phyloP scores from a whole-genome alignment of 805 yeast species.

The Suhomyces faveliae region DNA sequence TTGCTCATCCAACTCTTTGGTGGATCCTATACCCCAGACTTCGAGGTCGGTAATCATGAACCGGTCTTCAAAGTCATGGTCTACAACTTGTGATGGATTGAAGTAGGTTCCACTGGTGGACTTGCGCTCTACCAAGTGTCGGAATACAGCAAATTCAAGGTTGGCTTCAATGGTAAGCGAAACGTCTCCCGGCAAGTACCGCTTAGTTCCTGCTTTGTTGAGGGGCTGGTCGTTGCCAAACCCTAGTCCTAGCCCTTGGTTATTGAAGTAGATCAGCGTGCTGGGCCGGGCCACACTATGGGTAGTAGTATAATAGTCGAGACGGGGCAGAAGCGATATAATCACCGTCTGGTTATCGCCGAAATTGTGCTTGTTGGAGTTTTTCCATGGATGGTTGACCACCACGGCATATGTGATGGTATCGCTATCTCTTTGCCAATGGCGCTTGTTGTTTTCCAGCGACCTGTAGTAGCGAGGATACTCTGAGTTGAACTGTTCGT shows the following conservation, averaged over 20 bases:
- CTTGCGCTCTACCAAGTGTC: conserved; percentile 56
- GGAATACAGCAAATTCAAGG: conserved; percentile 76
- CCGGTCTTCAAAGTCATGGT: conserved; percentile 58
- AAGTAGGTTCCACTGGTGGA: conserved; percentile 24
- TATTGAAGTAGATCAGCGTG: conserved; percentile 62
- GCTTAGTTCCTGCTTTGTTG: conserved; percentile 43
- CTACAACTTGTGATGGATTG: conserved; percentile 20
- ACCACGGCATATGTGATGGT: conserved; percentile 62
- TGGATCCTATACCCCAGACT: conserved; percentile 90
- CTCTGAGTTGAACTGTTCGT: conserved; percentile 48
- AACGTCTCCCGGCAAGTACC: conserved; percentile 68
- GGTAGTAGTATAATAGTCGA: conserved; percentile 45
- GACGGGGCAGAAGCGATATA: conserved; percentile 65
- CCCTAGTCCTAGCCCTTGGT: conserved; percentile 77
- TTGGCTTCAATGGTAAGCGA: conserved; percentile 76
- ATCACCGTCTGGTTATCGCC: conserved; percentile 61
- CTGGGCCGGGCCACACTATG: conserved; percentile 32
- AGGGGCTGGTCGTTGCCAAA: conserved; percentile 71
- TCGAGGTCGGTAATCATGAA: conserved; percentile 74
- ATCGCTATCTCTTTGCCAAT: conserved; percentile 42
- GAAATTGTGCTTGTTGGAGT: conserved; percentile 67
- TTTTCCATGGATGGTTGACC: conserved; percentile 72
- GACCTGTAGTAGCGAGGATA: conserved; percentile 40
- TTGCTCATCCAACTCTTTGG: conserved; percentile 75
- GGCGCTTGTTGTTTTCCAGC: conserved; percentile 18